Percentiles rank a stretch among this genome's conserved stretches.
phyloP scores from a whole-genome alignment of 1,284 basidiomycete species.

The Pisolithus thermaeus region DNA sequence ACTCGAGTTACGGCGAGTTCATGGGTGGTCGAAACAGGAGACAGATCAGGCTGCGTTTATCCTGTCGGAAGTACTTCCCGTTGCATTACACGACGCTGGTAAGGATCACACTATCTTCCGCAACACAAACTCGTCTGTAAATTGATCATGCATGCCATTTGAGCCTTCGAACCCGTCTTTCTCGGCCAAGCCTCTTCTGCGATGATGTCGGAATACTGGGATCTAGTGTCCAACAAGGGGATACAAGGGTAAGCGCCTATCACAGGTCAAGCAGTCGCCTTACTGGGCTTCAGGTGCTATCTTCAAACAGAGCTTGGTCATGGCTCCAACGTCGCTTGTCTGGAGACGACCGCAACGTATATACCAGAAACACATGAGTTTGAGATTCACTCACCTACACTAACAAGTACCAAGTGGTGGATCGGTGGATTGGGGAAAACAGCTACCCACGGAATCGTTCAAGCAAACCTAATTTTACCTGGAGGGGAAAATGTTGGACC shows the following conservation, averaged over 20 bases:
- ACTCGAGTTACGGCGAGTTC: slow-evolving; percentile 47
- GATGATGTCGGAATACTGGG: slow-evolving; percentile 45
- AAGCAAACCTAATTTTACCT: slow-evolving; percentile 69
- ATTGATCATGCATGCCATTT: neutral
- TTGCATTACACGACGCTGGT: slow-evolving; percentile 55
- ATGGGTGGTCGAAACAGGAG: slow-evolving; percentile 50
- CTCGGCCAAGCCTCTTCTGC: slow-evolving; percentile 50
- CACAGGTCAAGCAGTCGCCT: neutral
- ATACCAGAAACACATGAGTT: slow-evolving; percentile 64
- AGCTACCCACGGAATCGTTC: slow-evolving; percentile 74
- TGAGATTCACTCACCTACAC: slow-evolving; percentile 69
- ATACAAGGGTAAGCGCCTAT: slow-evolving; percentile 47
- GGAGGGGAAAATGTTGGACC: slow-evolving; percentile 63
- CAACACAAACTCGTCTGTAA: neutral
- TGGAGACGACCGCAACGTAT: slow-evolving; percentile 80
- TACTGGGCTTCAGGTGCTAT: slow-evolving; percentile 40
- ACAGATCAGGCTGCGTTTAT: slow-evolving; percentile 37
- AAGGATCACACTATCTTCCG: slow-evolving; percentile 13
- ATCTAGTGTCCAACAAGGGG: slow-evolving; percentile 45
- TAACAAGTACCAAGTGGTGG: slow-evolving; percentile 85
- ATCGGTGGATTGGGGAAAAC: slow-evolving; percentile 68
- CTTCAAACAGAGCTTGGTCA: slow-evolving; percentile 75
- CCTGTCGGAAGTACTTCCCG: slow-evolving; percentile 49
- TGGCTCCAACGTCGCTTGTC: slow-evolving; percentile 61
- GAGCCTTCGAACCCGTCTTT: slow-evolving; percentile 66